Evolutionary conservation across 441 rosid species (phyloP).

Genomic region (Pelargonium cotyledonis): DNA sequence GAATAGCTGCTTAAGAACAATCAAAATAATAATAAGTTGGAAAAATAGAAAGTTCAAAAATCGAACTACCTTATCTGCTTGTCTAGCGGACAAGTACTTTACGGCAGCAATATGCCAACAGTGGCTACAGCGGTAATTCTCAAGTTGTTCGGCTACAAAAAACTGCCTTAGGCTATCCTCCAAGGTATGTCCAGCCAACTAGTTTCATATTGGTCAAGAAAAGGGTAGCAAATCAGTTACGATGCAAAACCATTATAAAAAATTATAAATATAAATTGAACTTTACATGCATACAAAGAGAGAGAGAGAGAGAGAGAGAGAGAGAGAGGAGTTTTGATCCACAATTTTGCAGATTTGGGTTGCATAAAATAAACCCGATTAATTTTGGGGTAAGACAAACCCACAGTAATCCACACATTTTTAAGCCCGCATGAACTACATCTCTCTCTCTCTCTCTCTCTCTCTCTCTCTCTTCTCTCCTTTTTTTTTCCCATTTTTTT

Average conservation of each 20-base stretch:
- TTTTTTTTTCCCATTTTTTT: no score
- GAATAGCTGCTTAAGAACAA: slow-evolving; percentile 10
- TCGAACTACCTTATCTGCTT: slow-evolving; percentile 42
- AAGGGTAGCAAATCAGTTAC: not conserved
- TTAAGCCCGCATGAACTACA: not conserved
- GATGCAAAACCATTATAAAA: not conserved
- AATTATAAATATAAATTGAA: not conserved
- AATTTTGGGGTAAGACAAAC: no score
- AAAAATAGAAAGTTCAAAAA: not conserved
- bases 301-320: no score
- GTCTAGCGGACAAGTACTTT: slow-evolving; percentile 40
- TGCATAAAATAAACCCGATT: no score
- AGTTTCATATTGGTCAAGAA: slow-evolving; percentile 15
- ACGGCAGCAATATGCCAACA: slow-evolving; percentile 83
- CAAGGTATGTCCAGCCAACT: slow-evolving; percentile 58
- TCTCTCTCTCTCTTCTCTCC: no score
- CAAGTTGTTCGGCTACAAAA: slow-evolving; percentile 48
- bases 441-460: no score
- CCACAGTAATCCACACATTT: no score
- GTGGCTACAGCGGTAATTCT: slow-evolving; percentile 57
- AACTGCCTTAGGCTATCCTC: slow-evolving; percentile 70
- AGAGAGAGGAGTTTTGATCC: no score
- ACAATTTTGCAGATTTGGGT: no score
- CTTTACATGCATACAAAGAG: not conserved
- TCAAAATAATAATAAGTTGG: not conserved